A percentile compares a stretch with the other conserved stretches of the same genome.
Conservation (phyloP, 805 yeast species). For the Metschnikowia lochheadii region DNA sequence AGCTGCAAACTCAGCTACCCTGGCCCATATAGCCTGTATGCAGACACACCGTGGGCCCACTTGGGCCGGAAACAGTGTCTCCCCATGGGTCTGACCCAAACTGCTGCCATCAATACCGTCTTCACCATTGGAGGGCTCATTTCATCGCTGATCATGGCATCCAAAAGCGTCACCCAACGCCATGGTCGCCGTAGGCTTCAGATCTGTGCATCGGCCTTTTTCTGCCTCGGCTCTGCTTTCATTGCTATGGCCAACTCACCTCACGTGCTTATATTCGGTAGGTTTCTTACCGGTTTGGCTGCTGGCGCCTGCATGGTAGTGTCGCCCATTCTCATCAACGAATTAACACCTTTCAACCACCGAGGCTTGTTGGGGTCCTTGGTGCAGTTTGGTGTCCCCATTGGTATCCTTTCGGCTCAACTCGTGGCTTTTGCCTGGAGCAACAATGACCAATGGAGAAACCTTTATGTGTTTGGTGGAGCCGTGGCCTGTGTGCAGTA, state of each 20-base stretch:
- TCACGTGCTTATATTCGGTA: slow-evolving; percentile 24
- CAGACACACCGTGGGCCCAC: slow-evolving; percentile 26
- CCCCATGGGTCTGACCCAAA: slow-evolving; percentile 21
- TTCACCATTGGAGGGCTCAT: slow-evolving; percentile 37
- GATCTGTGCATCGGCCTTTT: slow-evolving; percentile 18
- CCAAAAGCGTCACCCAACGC: slow-evolving; percentile 19
- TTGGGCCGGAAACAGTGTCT: slow-evolving; percentile 26
- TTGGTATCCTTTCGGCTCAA: slow-evolving; percentile 37
- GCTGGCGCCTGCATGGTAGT: slow-evolving; percentile 39
- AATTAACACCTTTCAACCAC: slow-evolving; percentile 37
- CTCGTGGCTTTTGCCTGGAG: slow-evolving; percentile 30
- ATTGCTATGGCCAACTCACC: slow-evolving; percentile 24
- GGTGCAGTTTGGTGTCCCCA: slow-evolving; percentile 36
- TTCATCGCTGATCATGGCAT: slow-evolving; percentile 28
- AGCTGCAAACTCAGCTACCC: slow-evolving; percentile 22
- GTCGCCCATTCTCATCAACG: slow-evolving; percentile 39
- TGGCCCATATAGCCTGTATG: slow-evolving; percentile 14
- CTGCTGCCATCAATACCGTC: slow-evolving; percentile 30
- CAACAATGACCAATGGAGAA: slow-evolving; percentile 37
- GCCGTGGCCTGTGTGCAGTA: slow-evolving; percentile 27
- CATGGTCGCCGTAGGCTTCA: slow-evolving; percentile 25
- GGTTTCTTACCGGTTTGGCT: slow-evolving; percentile 34
- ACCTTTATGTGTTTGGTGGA: slow-evolving; percentile 26
- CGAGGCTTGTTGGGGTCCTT: slow-evolving; percentile 40
- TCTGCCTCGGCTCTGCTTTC: slow-evolving; percentile 24